Base-by-base conservation (phyloP, 2,329 filamentous ascomycete species). In the Calonectria pseudoturangicola region DNA sequence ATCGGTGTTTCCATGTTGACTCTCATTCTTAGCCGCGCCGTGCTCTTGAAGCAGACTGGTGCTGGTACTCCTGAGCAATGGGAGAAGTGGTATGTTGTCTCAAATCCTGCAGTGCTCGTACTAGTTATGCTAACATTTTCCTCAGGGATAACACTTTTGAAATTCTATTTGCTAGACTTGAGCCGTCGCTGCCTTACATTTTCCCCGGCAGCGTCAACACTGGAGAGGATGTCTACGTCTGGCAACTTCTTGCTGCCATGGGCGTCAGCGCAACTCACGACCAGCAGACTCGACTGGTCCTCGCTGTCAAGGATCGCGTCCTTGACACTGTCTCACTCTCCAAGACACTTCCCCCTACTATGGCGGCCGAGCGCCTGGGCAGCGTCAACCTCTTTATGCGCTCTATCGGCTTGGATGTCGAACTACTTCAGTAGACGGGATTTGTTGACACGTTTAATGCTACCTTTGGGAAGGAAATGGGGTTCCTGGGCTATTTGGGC, bases 301-400 rank as follows among this genome's bases (percentile, higher is more conserved):
- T 98, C 80, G 96, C 95, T 48, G 97, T 99, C 79, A 99, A 98
- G 90, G 97, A 99, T 81, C 93, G 96, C 67, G 97, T 99, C 72
- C 97, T 98, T 91, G 96, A 98, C 82, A 98, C 97, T 0, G 95
- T 99, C 13, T 88, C 90, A 36, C 91, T 98, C 66, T 93, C 95
- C 80, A 98, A 98, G 89, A 96, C 95, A 1, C 88, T 99, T 41
- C 96, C 97, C 21, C 89, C 93, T 18, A 94, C 97, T 70, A 95
- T 98, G 92, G 93, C 94, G 15, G 92, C 92, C 73, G 92, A 95
- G 82, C 93, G 96, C 72, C 88, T 98, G 71, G 93, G 93, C 71
- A 98, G 98, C 81, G 97, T 99, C 77, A 99, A 99, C 83, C 87
- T 99, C 69, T 99, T 99, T 84, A 98, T 99, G 96, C 93, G 95